A percentile compares a stretch with the other conserved stretches of the same genome.
These are phyloP conservation scores for Aegilops sharonensis DNA, from an alignment of 176 grass and related monocot genomes.

Conservation along the genomic window DNA sequence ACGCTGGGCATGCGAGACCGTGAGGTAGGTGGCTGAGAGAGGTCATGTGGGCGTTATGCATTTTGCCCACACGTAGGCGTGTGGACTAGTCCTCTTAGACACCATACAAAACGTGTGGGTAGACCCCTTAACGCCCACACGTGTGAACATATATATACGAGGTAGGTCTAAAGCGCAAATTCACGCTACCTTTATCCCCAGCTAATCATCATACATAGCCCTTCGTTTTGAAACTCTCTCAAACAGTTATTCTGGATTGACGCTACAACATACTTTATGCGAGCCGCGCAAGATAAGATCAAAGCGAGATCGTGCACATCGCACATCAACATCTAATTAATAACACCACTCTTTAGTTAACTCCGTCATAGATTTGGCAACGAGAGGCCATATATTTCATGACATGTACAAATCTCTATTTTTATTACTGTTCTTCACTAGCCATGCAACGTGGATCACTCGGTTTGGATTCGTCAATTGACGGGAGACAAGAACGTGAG, in stretches of 20 bases:
- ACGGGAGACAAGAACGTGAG: slow-evolving; percentile 30
- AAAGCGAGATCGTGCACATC: slow-evolving; percentile 7
- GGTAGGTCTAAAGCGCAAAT: neutral
- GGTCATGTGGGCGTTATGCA: too few species aligned
- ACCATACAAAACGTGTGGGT: too few species aligned
- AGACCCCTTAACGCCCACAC: too few species aligned
- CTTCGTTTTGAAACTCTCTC: neutral
- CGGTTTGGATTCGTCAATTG: slow-evolving; percentile 16
- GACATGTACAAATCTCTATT: neutral
- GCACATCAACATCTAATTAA: neutral
- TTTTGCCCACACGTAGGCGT: too few species aligned
- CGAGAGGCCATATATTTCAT: neutral
- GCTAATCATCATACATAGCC: neutral
- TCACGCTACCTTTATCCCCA: neutral
- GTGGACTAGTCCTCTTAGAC: too few species aligned
- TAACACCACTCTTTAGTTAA: neutral
- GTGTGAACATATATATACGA: neutral
- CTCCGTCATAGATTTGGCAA: neutral
- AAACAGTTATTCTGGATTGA: neutral
- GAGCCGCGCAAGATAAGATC: neutral
- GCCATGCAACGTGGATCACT: slow-evolving; percentile 1
- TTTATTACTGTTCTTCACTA: neutral
- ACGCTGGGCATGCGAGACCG: too few species aligned
- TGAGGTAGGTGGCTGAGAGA: too few species aligned
- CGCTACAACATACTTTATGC: neutral